Conservation (phyloP, 1,284 basidiomycete species). For the Agaricales sp. region DNA sequence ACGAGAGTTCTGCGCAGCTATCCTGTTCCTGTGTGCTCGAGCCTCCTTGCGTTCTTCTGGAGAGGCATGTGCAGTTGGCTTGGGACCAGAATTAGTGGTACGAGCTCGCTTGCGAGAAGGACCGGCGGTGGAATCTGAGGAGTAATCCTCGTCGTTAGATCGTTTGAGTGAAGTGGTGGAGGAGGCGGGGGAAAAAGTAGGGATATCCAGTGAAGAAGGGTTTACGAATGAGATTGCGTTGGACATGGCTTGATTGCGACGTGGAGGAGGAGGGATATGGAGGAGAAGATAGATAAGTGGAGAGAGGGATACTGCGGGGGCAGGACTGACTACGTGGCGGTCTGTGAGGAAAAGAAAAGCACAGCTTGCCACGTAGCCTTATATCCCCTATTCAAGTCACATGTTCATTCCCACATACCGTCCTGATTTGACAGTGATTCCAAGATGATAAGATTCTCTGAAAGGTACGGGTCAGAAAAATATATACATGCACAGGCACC, state of each 20-base stretch:
- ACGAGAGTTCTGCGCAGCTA: slow-evolving; percentile 77
- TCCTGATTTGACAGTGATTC: no score
- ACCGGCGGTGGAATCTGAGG: not conserved
- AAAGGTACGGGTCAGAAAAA: no score
- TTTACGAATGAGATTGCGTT: not conserved
- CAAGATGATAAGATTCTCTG: no score
- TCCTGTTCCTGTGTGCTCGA: slow-evolving; percentile 25
- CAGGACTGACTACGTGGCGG: not conserved
- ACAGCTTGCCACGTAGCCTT: no score
- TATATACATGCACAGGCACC: no score
- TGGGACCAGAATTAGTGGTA: not conserved
- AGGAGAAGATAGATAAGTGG: not conserved
- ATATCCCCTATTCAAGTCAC: no score
- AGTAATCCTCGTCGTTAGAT: not conserved
- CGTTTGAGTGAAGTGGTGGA: not conserved
- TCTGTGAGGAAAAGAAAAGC: not conserved
- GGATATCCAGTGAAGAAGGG: not conserved
- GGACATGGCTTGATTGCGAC: no score
- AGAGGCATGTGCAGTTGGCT: not conserved
- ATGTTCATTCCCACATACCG: no score
- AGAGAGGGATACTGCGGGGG: not conserved
- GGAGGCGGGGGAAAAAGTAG: not conserved
- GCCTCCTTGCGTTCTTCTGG: slow-evolving; percentile 1
- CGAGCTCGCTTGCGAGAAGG: not conserved
- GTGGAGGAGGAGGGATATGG: not conserved